phyloP scores from a whole-genome alignment of 2,329 filamentous ascomycete species.

The Pseudovirgaria hyperparasitica region DNA sequence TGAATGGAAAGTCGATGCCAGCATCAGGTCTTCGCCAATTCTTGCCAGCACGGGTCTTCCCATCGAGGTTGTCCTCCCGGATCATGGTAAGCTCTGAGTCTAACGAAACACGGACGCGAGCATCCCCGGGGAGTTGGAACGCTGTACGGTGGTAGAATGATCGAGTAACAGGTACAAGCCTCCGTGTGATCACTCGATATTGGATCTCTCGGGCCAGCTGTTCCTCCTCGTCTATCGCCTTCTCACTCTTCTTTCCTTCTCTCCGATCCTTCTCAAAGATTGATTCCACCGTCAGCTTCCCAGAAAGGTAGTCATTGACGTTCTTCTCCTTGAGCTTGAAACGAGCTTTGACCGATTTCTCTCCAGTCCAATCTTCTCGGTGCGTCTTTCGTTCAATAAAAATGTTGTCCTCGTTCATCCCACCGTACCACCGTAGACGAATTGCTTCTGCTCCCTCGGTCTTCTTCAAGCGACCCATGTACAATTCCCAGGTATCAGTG shows the following conservation, averaged over 20 bases:
- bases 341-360: conserved; percentile 96
- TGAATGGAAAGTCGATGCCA: conserved; percentile 89
- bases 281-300: conserved; percentile 70
- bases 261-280: conserved; percentile 96
- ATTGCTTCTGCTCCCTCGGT: conserved; percentile 96
- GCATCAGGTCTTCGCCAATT: conserved; percentile 98
- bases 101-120: conserved; percentile 87
- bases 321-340: conserved; percentile 96
- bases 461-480: conserved; percentile 90
- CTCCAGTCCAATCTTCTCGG: conserved; percentile 96
- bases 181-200: conserved; percentile 79
- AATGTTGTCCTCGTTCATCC: conserved; percentile 88
- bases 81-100: conserved; percentile 94
- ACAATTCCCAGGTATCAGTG: conserved; percentile 83
- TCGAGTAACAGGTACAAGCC: conserved; percentile 77
- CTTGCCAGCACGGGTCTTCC: conserved; percentile 58
- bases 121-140: conserved; percentile 93
- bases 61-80: conserved; percentile 89
- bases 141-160: conserved; percentile 98
- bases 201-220: conserved; percentile 84
- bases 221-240: conserved; percentile 84
- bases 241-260: conserved; percentile 85
- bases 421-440: conserved; percentile 91
- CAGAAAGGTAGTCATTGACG: conserved; percentile 78
- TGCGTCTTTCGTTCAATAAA: conserved; percentile 98